A percentile compares a stretch with the other conserved stretches of the same genome.
phyloP scores from a whole-genome alignment of 169 alveolate genomes.

The Perkinsus marinus region DNA sequence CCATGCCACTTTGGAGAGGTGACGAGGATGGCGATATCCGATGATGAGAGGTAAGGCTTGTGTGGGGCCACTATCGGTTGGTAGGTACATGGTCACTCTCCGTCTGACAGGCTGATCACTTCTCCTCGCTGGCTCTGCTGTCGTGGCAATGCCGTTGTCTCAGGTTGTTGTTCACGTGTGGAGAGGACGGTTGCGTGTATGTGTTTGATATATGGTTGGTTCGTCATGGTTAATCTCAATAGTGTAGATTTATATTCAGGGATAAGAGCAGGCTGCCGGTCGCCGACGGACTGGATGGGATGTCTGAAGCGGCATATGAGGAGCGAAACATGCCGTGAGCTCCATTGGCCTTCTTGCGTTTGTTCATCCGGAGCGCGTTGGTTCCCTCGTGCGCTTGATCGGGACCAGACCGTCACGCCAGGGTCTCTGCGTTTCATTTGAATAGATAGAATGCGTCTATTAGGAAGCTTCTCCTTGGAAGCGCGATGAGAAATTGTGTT shows the following conservation, averaged over 20 bases:
- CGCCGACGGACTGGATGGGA: no score
- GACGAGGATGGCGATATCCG: not conserved
- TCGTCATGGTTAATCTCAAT: not conserved
- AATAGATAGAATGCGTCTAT: no score
- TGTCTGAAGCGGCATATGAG: no score
- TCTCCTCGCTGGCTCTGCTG: not conserved
- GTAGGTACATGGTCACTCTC: no score
- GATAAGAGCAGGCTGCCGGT: not conserved
- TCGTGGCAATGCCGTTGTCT: conserved; percentile 27
- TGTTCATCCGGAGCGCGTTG: no score
- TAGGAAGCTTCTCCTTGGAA: no score
- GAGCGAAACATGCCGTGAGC: no score
- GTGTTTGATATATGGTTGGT: conserved; percentile 42
- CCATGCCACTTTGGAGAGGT: not conserved
- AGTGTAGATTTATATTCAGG: not conserved
- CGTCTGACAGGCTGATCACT: not conserved
- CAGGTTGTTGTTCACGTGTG: conserved; percentile 48
- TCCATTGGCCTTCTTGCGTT: no score
- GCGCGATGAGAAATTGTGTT: no score
- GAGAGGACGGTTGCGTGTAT: conserved; percentile 59
- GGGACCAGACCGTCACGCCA: no score
- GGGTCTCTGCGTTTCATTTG: no score
- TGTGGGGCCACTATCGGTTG: not conserved
- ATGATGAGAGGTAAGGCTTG: not conserved
- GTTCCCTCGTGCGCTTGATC: no score